These are phyloP conservation scores for Claviceps spartinae DNA, from an alignment of 2,329 filamentous ascomycete species.

Conservation along the genomic window DNA sequence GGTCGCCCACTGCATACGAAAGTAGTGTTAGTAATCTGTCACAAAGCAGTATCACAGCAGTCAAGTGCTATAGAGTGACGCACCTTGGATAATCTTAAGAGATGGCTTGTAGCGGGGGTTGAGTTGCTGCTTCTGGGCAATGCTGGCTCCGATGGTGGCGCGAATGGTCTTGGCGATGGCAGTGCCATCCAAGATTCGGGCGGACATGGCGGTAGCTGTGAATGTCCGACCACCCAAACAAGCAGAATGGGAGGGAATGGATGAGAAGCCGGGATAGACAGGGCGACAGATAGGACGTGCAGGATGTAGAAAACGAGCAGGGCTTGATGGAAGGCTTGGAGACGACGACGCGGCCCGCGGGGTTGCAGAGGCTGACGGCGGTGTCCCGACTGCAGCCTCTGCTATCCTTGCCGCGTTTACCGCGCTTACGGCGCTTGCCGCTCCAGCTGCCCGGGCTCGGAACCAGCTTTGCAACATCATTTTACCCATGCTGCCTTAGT, in stretches of 20 bases:
- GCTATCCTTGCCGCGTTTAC: too few relatives aligned
- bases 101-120: constrained; percentile 83
- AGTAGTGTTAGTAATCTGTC: constrained; percentile 11
- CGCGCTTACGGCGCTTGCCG: not conserved
- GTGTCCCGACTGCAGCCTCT: not conserved
- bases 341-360: not conserved
- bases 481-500: not conserved
- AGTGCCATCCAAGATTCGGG: constrained; percentile 87
- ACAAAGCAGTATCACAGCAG: constrained; percentile 5
- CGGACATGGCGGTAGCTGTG: constrained; percentile 57
- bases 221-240: constrained; percentile 18
- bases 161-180: constrained; percentile 88
- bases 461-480: not conserved
- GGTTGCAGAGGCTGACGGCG: not conserved
- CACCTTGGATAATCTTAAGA: constrained; percentile 91
- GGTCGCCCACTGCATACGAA: constrained; percentile 58
- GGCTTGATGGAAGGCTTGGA: not conserved
- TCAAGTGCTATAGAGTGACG: constrained; percentile 12
- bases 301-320: too few relatives aligned
- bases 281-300: not conserved
- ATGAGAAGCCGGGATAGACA: not conserved
- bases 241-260: not conserved
- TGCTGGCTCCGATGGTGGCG: constrained; percentile 65
- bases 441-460: not conserved
- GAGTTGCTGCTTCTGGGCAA: constrained; percentile 62